A percentile compares a stretch with the other conserved stretches of the same genome.
Evolutionary conservation across 441 rosid species (phyloP).

Genomic region (Metrosideros polymorpha): DNA sequence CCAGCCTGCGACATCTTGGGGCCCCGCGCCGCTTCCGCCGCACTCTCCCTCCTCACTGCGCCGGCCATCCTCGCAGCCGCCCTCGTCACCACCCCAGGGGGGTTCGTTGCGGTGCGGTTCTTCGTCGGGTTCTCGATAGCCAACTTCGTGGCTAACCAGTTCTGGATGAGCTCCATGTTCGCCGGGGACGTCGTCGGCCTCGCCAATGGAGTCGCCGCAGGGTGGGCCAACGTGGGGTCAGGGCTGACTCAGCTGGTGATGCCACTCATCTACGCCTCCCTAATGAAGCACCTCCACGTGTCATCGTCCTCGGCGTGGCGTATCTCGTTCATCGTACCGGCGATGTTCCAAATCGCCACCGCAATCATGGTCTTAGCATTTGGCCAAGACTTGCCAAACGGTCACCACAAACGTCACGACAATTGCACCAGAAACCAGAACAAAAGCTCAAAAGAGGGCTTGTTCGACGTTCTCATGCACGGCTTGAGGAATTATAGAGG

Average conservation of each 20-base stretch:
- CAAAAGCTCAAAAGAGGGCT: constrained; percentile 7
- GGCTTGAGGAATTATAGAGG: constrained; percentile 70
- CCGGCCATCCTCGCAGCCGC: constrained; percentile 40
- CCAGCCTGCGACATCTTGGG: constrained; percentile 63
- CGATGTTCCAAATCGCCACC: constrained; percentile 37
- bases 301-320: constrained; percentile 49
- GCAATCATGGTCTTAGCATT: constrained; percentile 45
- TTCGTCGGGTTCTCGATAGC: constrained; percentile 61
- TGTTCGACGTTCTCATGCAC: constrained; percentile 22
- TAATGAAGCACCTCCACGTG: constrained; percentile 4
- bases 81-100: constrained; percentile 30
- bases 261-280: constrained; percentile 43
- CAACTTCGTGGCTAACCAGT: constrained; percentile 78
- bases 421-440: not conserved
- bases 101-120: constrained; percentile 54
- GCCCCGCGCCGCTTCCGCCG: constrained; percentile 51
- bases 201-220: constrained; percentile 66
- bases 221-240: constrained; percentile 70
- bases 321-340: constrained; percentile 41
- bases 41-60: constrained; percentile 53
- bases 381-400: constrained; percentile 58
- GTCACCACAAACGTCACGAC: constrained; percentile 4
- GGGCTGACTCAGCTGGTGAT: constrained; percentile 58
- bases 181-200: constrained; percentile 54
- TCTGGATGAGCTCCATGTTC: constrained; percentile 90